Conservation (phyloP, 805 yeast genomes). For the Wickerhamia fluorescens region DNA sequence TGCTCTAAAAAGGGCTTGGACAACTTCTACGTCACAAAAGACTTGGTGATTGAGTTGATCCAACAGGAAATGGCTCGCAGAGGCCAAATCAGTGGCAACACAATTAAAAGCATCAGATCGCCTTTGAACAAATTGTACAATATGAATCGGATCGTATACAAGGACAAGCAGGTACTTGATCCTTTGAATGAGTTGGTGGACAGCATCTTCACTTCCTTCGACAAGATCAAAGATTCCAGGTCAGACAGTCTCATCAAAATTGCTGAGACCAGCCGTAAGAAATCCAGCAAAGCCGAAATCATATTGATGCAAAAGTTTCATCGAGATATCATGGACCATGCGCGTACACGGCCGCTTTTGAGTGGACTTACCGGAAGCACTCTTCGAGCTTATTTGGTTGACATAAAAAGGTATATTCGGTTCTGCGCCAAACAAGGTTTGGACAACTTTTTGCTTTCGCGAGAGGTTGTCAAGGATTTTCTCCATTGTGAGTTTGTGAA, state of each 20-base stretch:
- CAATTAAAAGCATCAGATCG: slow-evolving; percentile 3
- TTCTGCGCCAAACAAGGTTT: slow-evolving; percentile 1
- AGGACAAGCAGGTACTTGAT: slow-evolving; percentile 1
- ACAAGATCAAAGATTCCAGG: not conserved
- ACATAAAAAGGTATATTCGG: slow-evolving; percentile 3
- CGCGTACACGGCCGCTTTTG: not conserved
- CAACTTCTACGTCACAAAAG: slow-evolving; percentile 3
- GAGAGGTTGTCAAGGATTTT: not conserved
- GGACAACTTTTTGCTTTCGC: slow-evolving; percentile 1
- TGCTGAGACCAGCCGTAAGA: not conserved
- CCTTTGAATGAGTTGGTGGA: slow-evolving; percentile 2
- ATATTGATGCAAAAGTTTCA: not conserved
- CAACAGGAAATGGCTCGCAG: slow-evolving; percentile 1
- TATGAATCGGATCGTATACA: slow-evolving; percentile 3
- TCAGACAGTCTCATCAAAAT: not conserved
- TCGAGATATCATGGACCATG: slow-evolving; percentile 1
- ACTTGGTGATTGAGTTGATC: slow-evolving; percentile 2
- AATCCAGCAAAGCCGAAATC: slow-evolving; percentile 1
- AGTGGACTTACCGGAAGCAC: slow-evolving; percentile 2
- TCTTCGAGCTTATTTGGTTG: slow-evolving; percentile 3
- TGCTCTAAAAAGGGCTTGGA: slow-evolving; percentile 2
- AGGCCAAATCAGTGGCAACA: slow-evolving; percentile 3
- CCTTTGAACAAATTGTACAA: slow-evolving; percentile 3
- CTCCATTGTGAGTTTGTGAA: slow-evolving; percentile 1
- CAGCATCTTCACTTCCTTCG: not conserved